Conservation (phyloP, 257 asterid species). For the Plectranthus barbatus region DNA sequence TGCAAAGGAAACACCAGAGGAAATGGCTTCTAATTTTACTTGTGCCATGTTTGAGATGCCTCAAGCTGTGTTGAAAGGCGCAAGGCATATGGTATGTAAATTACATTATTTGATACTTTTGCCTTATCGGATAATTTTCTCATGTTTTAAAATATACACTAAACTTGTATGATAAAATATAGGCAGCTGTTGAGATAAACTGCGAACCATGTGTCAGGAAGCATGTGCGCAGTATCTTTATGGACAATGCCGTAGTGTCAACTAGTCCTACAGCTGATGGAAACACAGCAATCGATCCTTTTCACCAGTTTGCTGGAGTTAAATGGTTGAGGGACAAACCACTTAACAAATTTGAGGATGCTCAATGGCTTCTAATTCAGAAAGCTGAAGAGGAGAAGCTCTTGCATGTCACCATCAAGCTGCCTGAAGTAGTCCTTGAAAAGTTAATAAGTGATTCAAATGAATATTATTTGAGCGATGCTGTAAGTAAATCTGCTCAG, state of each 20-base stretch:
- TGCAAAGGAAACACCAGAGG: slow-evolving; percentile 95
- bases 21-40: slow-evolving; percentile 84
- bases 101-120: not conserved
- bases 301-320: slow-evolving; percentile 84
- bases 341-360: slow-evolving; percentile 69
- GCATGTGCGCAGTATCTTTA: slow-evolving; percentile 77
- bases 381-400: slow-evolving; percentile 98
- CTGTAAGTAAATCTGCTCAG: slow-evolving; percentile 97
- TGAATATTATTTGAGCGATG: slow-evolving; percentile 85
- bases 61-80: slow-evolving; percentile 82
- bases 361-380: slow-evolving; percentile 94
- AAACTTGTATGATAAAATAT: slow-evolving; percentile 13
- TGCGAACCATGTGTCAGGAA: slow-evolving; percentile 91
- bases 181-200: slow-evolving; percentile 98
- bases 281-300: slow-evolving; percentile 69
- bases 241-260: slow-evolving; percentile 79
- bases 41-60: slow-evolving; percentile 77
- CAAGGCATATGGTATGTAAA: slow-evolving; percentile 88
- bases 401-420: slow-evolving; percentile 70
- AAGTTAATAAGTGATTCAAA: slow-evolving; percentile 68
- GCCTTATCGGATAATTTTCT: not conserved
- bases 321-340: slow-evolving; percentile 97
- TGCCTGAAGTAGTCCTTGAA: slow-evolving; percentile 61
- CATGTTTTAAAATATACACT: not conserved
- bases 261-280: slow-evolving; percentile 92